A percentile compares a stretch with the other conserved stretches of the same genome.
phyloP scores from a whole-genome alignment of 345 rosid species.

The Limnanthes douglasii region DNA sequence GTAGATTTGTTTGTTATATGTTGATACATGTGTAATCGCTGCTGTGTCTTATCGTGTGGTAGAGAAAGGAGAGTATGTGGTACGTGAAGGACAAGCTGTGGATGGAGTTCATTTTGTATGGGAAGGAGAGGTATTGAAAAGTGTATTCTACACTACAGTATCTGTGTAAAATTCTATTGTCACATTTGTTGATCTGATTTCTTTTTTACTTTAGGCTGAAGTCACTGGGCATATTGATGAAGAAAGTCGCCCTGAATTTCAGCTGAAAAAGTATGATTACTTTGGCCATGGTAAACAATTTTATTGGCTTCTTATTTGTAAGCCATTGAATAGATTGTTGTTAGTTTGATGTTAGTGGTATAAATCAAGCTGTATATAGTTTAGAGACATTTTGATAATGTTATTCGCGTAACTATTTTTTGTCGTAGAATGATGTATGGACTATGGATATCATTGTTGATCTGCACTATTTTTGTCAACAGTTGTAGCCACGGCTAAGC shows the following conservation, averaged over 20 bases:
- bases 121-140: slow-evolving; percentile 59
- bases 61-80: slow-evolving; percentile 64
- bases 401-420: no score
- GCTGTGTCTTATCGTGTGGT: slow-evolving; percentile 10
- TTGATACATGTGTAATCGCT: no score
- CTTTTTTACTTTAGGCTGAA: slow-evolving; percentile 47
- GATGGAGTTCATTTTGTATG: slow-evolving; percentile 80
- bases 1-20: no score
- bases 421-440: no score
- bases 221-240: slow-evolving; percentile 54
- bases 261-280: slow-evolving; percentile 62
- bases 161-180: background rate
- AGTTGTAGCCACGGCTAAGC: slow-evolving; percentile 40
- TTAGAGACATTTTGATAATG: no score
- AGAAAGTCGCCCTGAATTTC: slow-evolving; percentile 53
- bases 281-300: slow-evolving; percentile 59
- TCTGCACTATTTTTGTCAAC: slow-evolving; percentile 5
- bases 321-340: no score
- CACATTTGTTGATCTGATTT: background rate
- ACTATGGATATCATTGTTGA: no score
- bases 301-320: background rate
- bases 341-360: no score
- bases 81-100: slow-evolving; percentile 56
- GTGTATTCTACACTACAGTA: no score
- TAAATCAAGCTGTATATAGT: no score